Evolutionary conservation across 495 filamentous ascomycete genomes (phyloP).

Genomic region (Penicillium odoratum): DNA sequence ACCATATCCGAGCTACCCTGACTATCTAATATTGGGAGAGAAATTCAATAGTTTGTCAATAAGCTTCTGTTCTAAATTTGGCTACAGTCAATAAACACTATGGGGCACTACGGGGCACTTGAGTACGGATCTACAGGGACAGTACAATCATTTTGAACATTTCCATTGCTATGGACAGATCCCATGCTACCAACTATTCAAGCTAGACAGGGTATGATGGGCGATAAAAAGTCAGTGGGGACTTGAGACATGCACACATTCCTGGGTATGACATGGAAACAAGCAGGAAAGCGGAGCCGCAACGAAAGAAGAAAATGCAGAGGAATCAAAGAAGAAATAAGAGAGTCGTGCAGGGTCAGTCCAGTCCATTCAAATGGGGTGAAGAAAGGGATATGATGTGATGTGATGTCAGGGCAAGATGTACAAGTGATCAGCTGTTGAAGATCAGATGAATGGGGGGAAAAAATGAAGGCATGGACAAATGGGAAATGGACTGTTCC

Average conservation of each 20-base stretch:
- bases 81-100: background rate
- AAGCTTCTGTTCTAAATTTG: background rate
- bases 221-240: conserved; percentile 16
- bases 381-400: background rate
- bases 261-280: conserved; percentile 23
- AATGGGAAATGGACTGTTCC: conserved; percentile 29
- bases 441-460: conserved; percentile 10
- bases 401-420: conserved; percentile 10
- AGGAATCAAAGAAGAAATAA: conserved; percentile 1
- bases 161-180: conserved; percentile 20
- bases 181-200: conserved; percentile 25
- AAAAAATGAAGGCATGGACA: conserved; percentile 7
- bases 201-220: conserved; percentile 19
- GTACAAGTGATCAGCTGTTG: conserved; percentile 14
- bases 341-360: conserved; percentile 4
- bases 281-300: conserved; percentile 20
- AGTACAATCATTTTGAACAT: conserved; percentile 3
- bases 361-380: conserved; percentile 6
- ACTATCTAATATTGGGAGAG: too few species aligned
- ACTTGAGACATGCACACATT: conserved; percentile 28
- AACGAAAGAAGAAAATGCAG: conserved; percentile 4
- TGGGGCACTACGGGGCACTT: too few species aligned
- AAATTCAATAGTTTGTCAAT: too few species aligned
- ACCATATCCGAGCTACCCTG: too few species aligned
- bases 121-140: background rate